Percentiles rank a stretch among this genome's conserved stretches.
Evolutionary conservation across 371 early-diverging fungal genomes (phyloP).

Genomic region (Mortierella sp.): DNA sequence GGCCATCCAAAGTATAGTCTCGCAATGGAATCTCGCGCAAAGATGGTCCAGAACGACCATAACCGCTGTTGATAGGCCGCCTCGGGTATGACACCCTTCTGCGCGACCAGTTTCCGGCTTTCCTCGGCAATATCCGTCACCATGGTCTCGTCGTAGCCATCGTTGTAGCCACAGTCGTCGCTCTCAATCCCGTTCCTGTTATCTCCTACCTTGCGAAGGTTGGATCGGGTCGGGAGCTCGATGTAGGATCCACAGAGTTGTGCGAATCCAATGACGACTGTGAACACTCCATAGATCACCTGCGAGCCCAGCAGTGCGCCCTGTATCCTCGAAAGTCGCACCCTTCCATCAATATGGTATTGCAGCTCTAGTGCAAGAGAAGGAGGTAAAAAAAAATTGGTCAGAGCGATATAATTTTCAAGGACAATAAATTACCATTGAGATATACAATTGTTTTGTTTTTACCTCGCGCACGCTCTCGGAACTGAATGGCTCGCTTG

Average conservation of each 20-base stretch:
- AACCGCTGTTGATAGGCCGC: slow-evolving; percentile 50
- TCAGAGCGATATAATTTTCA: not conserved
- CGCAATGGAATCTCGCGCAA: slow-evolving; percentile 36
- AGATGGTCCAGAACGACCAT: slow-evolving; percentile 47
- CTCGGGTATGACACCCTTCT: slow-evolving; percentile 39
- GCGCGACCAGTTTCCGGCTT: slow-evolving; percentile 17
- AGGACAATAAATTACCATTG: not conserved
- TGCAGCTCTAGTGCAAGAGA: slow-evolving; percentile 25
- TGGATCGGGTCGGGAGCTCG: not conserved
- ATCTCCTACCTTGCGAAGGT: not conserved
- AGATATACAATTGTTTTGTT: not conserved
- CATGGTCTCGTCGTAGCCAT: slow-evolving; percentile 10
- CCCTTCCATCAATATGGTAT: slow-evolving; percentile 29
- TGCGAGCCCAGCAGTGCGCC: slow-evolving; percentile 31
- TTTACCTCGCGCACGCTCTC: slow-evolving; percentile 49
- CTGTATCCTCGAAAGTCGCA: slow-evolving; percentile 33
- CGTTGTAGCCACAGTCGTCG: not conserved
- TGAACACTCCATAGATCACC: slow-evolving; percentile 46
- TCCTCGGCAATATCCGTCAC: slow-evolving; percentile 26
- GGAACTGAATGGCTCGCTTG: slow-evolving; percentile 48
- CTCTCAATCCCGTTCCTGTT: not conserved
- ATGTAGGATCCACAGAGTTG: slow-evolving; percentile 28
- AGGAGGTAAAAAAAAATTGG: not conserved
- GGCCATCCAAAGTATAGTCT: slow-evolving; percentile 55
- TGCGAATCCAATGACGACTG: slow-evolving; percentile 17